These are phyloP conservation scores for Phytophthora ramorum DNA, from an alignment of 352 stramenopile species.

Conservation along the genomic window DNA sequence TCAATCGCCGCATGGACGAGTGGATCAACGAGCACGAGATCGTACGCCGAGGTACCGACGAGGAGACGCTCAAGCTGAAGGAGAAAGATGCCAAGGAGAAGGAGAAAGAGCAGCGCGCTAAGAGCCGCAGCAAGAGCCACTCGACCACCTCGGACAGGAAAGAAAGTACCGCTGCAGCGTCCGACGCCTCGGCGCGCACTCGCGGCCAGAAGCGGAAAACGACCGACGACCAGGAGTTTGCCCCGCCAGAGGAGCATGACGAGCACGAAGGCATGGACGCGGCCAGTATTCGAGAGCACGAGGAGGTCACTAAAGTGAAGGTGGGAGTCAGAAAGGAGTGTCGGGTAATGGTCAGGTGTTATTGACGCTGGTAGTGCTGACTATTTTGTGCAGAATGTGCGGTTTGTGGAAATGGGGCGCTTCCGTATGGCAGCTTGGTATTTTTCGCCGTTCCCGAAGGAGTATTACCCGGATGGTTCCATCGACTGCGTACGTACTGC, in stretches of 20 bases:
- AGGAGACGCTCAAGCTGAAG: constrained; percentile 75
- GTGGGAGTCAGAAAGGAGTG: constrained; percentile 23
- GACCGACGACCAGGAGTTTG: constrained; percentile 75
- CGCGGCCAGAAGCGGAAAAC: constrained; percentile 81
- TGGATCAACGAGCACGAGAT: constrained; percentile 89
- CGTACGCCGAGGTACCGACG: constrained; percentile 72
- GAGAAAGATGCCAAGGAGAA: constrained; percentile 84
- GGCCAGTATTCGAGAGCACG: constrained; percentile 96
- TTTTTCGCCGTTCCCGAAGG: constrained; percentile 97
- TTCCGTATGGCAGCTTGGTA: constrained; percentile 97
- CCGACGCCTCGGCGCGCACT: constrained; percentile 53
- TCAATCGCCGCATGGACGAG: constrained; percentile 90
- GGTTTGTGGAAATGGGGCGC: constrained; percentile 94
- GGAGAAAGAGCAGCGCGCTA: constrained; percentile 66
- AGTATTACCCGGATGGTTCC: constrained; percentile 90
- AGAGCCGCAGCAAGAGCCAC: constrained; percentile 47
- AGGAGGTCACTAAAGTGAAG: constrained; percentile 98
- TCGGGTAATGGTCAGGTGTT: not conserved
- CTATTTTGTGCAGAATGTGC: constrained; percentile 89
- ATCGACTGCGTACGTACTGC: constrained; percentile 76
- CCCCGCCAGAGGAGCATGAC: constrained; percentile 93
- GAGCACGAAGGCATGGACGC: constrained; percentile 99
- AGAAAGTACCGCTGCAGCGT: constrained; percentile 3
- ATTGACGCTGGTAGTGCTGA: constrained; percentile 25
- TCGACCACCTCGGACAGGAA: constrained; percentile 21